Conservation (phyloP, 2,329 filamentous ascomycete species). For the Hypoxylon sp. region DNA sequence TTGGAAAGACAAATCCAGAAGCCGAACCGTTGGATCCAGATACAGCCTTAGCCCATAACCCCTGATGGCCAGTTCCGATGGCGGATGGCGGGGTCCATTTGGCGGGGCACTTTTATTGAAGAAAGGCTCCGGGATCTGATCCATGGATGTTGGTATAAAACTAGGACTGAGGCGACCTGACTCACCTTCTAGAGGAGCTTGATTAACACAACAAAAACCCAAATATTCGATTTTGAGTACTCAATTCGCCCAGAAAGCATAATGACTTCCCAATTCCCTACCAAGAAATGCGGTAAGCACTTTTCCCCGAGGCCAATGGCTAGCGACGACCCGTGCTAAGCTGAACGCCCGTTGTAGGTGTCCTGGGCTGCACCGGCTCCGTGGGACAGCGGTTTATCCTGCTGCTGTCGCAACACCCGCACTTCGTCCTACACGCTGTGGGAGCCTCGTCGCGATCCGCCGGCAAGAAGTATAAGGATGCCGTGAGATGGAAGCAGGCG, state of each 20-base stretch:
- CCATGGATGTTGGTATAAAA: conserved; percentile 11
- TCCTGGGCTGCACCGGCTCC: conserved; percentile 91
- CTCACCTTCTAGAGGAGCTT: conserved; percentile 16
- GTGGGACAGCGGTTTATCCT: conserved; percentile 97
- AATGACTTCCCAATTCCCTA: conserved; percentile 59
- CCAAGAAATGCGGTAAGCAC: conserved; percentile 69
- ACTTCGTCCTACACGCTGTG: conserved; percentile 86
- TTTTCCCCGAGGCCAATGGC: conserved; percentile 22
- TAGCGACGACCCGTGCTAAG: conserved; percentile 11
- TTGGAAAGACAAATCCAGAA: conserved; percentile 7
- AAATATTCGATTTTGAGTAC: neutral
- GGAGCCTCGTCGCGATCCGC: conserved; percentile 90
- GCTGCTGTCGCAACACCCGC: conserved; percentile 86
- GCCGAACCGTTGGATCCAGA: conserved; percentile 16
- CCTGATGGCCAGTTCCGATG: conserved; percentile 44
- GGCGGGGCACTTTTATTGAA: conserved; percentile 41
- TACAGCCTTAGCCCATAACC: conserved; percentile 10
- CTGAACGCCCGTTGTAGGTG: conserved; percentile 59
- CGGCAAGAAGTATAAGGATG: conserved; percentile 94
- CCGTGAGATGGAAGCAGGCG: conserved; percentile 94
- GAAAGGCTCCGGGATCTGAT: conserved; percentile 6
- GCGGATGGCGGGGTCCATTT: conserved; percentile 47
- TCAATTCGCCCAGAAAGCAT: conserved; percentile 18
- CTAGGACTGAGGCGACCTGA: conserved; percentile 15
- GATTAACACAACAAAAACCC: conserved; percentile 4